Percentiles rank a stretch among this genome's conserved stretches.
These are phyloP conservation scores for Crithidia thermophila DNA, from an alignment of 208 protist species.

Conservation along the genomic window DNA sequence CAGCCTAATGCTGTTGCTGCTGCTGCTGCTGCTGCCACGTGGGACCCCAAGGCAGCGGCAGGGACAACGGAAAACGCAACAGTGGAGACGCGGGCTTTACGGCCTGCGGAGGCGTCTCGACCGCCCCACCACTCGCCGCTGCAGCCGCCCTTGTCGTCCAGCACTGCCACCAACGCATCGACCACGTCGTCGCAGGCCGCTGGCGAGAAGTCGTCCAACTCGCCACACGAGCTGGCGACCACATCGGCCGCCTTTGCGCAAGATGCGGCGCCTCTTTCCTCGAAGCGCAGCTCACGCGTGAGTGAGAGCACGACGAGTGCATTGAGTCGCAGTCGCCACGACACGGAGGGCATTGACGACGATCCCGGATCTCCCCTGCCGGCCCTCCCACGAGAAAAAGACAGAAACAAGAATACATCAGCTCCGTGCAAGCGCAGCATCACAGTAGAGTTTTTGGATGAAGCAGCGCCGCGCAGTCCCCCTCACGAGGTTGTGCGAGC, in stretches of 20 bases:
- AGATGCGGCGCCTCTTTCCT: neutral
- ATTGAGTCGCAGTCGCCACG: neutral
- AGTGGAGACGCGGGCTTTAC: too few relatives aligned
- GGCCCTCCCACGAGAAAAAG: neutral
- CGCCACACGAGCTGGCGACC: neutral
- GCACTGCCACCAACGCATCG: neutral
- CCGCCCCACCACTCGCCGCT: neutral
- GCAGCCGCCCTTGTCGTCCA: neutral
- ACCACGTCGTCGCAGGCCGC: neutral
- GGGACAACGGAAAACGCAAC: too few relatives aligned
- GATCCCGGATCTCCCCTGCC: neutral
- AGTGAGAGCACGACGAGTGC: neutral
- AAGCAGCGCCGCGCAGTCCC: neutral
- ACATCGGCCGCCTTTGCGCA: neutral
- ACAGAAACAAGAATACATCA: neutral
- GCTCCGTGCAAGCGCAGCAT: neutral
- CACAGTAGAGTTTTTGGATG: constrained; percentile 8
- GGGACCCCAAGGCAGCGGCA: neutral
- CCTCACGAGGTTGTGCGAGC: neutral
- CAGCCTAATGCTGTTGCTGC: too few relatives aligned
- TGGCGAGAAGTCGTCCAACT: neutral
- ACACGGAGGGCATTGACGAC: neutral
- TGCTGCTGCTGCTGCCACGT: neutral
- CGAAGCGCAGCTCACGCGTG: neutral
- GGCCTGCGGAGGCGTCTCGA: neutral